Base-by-base conservation (phyloP, 129 eudicot species). In the Artemisia annua region DNA sequence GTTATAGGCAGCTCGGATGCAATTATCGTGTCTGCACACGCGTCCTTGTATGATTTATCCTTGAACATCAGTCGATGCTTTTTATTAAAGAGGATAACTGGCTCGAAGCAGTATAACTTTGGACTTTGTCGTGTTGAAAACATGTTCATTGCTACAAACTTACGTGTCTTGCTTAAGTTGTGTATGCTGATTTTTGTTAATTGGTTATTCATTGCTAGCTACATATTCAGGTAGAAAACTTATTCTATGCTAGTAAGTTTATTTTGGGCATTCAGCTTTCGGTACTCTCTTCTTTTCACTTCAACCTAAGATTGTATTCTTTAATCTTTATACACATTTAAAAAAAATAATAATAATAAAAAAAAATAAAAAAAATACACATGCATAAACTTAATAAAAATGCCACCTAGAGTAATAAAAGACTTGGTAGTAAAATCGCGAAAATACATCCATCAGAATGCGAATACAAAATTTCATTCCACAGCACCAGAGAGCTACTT, bases 401-500 rank as follows among this genome's bases (percentile, higher is more conserved):
- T 17, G 18, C 15, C 11, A 12, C 48, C 53, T 5, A 15, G 8
- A 67, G 3, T 18, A 46, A 9, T 9, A 46, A 48, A 2, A 48
- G 1, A 17, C 6, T 17, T 15, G 32, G 16, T 69, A 69, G 20
- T 3, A n/a, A 57, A 9, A 4, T 9, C 9, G 18, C 46, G 15
- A 48, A 17, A 77, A 63, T 70, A 70, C 61, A 78, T 70, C 17
- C 50, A 63, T 51, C 48, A 50, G 53, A 76, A 30, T 50, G 13
- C 49, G 60, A 63, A 39, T 70, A 51, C 76, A 70, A 78, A 51
- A 70, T 1, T 53, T 52, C 20, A 22, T 30, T 70, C 77, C 60
- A 70, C 81, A 59, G 74, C 63, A 18, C 76, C 48, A 62, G 72
- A 62, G 81, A 70, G 81, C 65, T 61, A 43, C 10, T 14, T 48